Percentiles rank a stretch among this genome's conserved stretches.
These are phyloP conservation scores for Arxiozyma bovina DNA, from an alignment of 1,139 yeast genomes.

Conservation along the genomic window DNA sequence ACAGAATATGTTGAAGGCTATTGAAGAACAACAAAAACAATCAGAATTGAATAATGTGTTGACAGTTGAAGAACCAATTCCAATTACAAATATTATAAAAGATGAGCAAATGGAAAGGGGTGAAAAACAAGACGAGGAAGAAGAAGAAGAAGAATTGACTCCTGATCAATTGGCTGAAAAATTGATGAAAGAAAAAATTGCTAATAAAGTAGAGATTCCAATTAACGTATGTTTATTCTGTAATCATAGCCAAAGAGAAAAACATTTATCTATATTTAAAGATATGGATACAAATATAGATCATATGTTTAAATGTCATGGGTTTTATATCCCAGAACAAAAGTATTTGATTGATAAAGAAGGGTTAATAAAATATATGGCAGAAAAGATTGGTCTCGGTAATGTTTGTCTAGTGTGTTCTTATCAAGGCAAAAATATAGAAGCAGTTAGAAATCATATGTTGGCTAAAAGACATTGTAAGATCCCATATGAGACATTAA, in stretches of 20 bases:
- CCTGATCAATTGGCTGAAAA: constrained; percentile 45
- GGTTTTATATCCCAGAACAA: constrained; percentile 79
- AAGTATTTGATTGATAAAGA: constrained; percentile 56
- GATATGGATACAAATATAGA: constrained; percentile 52
- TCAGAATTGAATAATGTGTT: background rate
- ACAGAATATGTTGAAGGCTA: constrained; percentile 40
- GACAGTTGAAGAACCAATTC: background rate
- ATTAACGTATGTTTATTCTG: constrained; percentile 74
- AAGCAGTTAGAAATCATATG: constrained; percentile 93
- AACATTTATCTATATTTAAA: constrained; percentile 21
- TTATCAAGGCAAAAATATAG: constrained; percentile 78
- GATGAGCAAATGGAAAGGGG: constrained; percentile 29
- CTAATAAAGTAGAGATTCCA: constrained; percentile 61
- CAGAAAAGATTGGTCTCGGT: constrained; percentile 89
- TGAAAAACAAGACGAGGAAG: constrained; percentile 8
- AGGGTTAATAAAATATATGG: constrained; percentile 71
- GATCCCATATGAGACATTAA: constrained; percentile 79
- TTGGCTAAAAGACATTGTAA: constrained; percentile 74
- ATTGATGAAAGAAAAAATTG: constrained; percentile 47
- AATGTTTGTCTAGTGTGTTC: constrained; percentile 79
- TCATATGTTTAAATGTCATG: constrained; percentile 72
- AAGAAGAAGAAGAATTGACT: constrained; percentile 27
- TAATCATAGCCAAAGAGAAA: constrained; percentile 31
- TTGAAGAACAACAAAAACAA: constrained; percentile 7
- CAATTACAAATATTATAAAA: background rate